Evolutionary conservation across 345 rosid species (phyloP).

Genomic region (Microthlaspi erraticum): DNA sequence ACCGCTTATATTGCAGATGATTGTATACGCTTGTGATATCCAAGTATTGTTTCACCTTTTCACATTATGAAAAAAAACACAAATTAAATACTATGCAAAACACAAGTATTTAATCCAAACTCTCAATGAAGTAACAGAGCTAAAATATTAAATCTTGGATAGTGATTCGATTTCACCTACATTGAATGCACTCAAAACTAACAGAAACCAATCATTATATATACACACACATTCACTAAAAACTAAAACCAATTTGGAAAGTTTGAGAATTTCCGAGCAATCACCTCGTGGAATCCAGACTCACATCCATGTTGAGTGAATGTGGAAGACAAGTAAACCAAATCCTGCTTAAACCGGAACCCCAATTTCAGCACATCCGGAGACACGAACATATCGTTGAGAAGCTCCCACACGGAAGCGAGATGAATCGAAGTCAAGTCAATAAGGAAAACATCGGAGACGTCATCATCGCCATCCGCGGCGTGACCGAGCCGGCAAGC

Average conservation of each 20-base stretch:
- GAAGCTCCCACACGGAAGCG: slow-evolving; percentile 61
- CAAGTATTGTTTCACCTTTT: slow-evolving; percentile 85
- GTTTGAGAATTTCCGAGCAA: not conserved
- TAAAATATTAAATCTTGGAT: not conserved
- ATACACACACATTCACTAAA: not conserved
- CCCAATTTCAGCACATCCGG: slow-evolving; percentile 84
- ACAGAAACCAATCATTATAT: not conserved
- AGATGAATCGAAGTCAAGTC: slow-evolving; percentile 66
- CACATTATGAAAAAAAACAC: slow-evolving; percentile 24
- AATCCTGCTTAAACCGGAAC: slow-evolving; percentile 85
- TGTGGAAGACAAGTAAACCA: slow-evolving; percentile 79
- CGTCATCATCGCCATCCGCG: slow-evolving; percentile 40
- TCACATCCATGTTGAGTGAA: slow-evolving; percentile 69
- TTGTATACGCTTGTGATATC: slow-evolving; percentile 65
- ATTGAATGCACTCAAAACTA: slow-evolving; percentile 11
- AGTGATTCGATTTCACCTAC: not conserved
- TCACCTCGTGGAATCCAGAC: slow-evolving; percentile 70
- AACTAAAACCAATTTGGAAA: not conserved
- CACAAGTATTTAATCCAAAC: no score
- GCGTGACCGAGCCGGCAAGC: slow-evolving; percentile 58
- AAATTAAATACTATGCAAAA: not conserved
- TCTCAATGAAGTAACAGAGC: not conserved
- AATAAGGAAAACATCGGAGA: slow-evolving; percentile 65
- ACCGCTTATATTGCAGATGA: slow-evolving; percentile 61
- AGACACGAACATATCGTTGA: slow-evolving; percentile 64